Percentiles rank a stretch among this genome's conserved stretches.
Evolutionary conservation across 2,329 filamentous ascomycete species (phyloP).

Genomic region (Trichoderma sp.): DNA sequence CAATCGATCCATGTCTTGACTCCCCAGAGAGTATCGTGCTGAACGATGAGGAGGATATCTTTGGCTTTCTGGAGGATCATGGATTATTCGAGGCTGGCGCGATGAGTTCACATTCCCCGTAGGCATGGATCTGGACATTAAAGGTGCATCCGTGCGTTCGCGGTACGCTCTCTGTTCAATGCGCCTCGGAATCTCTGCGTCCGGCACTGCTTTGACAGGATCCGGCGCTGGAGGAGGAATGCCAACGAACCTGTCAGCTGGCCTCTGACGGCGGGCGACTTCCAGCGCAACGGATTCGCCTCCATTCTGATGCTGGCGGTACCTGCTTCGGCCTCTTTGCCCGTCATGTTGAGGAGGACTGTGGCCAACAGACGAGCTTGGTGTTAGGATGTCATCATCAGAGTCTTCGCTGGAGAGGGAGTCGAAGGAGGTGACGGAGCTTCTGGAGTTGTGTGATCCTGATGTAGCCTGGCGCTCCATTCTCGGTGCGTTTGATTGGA

Average conservation of each 20-base stretch:
- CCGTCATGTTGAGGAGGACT: background rate
- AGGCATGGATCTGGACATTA: background rate
- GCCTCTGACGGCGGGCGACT: background rate
- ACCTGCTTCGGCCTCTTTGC: background rate
- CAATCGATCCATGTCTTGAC: background rate
- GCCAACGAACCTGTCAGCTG: background rate
- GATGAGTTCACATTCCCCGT: background rate
- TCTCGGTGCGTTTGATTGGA: background rate
- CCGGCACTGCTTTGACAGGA: background rate
- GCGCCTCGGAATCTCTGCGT: background rate
- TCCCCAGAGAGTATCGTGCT: background rate
- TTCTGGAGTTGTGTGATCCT: background rate
- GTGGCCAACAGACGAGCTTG: background rate
- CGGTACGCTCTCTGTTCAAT: background rate
- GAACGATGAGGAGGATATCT: background rate
- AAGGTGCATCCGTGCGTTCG: background rate
- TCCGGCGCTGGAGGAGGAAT: slow-evolving; percentile 8
- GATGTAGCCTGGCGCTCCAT: background rate
- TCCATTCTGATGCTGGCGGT: background rate
- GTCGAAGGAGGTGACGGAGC: background rate
- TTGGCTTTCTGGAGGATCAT: background rate
- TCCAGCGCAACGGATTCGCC: background rate
- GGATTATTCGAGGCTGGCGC: background rate
- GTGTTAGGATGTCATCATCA: background rate
- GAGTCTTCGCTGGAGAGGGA: background rate